Base-by-base conservation (phyloP, 2,329 filamentous ascomycete species). In the Talaromyces sp. region DNA sequence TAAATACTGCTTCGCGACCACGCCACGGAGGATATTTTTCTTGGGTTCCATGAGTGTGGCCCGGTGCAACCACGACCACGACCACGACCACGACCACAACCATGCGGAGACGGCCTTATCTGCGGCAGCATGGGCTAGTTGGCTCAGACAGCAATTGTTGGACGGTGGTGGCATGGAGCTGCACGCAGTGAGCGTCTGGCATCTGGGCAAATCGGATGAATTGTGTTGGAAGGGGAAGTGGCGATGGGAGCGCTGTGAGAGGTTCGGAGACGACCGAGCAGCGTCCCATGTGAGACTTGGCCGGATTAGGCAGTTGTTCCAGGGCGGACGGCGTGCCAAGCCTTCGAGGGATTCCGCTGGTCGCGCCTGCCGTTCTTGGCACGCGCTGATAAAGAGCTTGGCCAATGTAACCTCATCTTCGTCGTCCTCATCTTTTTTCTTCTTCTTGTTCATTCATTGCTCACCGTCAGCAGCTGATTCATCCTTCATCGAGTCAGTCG, bases 221-320 rank as follows among this genome's bases (percentile, higher is more conserved):
- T 3, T 53, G 27, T n/a, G 25, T 13, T 34, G 25, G 13, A 36
- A 34, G 36, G 17, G n/a, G 27, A 47, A 45, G 40, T 45, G 40
- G 38, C 22, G n/a, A 56, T 47, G 31, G n/a, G n/a, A 29, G 19
- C 19, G 34, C 10, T 22, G 31, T 5, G 25, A 62, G n/a, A 40
- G 19, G n/a, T 31, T 53, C 49, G 49, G 49, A n/a, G 49, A 53
- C 49, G 27, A 53, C 31, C 53, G 53, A 56, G 7, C 51, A 31
- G 29, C 27, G 38, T n/a, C 19, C 34, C 61, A 63, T 25, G 61
- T 11, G 61, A 34, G 36, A n/a, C 56, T 45, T 45, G 56, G 38
- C 56, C 56, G 56, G 7, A 45, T 43, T 59, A 59, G 56, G 56
- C 22, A 59, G 56, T 45, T 59, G 13, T 59, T 59, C 56, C 56